Evolutionary conservation across 805 yeast genomes (phyloP), one percentile per base, ranked within the genome.

Genomic region (Candida silvatica): DNA sequence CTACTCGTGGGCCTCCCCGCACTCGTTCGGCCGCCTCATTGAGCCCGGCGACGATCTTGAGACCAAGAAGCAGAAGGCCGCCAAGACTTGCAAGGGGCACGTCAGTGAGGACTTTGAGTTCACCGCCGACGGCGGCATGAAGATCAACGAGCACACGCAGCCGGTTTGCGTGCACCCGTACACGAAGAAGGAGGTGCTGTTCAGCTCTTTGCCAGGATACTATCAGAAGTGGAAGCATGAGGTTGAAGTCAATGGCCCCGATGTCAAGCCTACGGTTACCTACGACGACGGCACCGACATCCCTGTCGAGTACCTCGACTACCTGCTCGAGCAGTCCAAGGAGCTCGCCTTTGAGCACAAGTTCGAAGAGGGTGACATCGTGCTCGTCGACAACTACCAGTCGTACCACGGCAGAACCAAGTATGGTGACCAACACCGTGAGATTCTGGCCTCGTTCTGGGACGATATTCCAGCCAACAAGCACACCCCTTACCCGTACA

Each of bases 331-430:
- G 14, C 37, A 37, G n/a, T 45, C 54, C 1, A 32, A 35, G 5
- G 43, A 42, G n/a, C 38, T 51, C 7, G 51, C 46, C 34, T 44
- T 40, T 34, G 37, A 42, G 3, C 49, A 51, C 32, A 29, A 30
- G 14, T 49, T 42, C 25, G 42, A 36, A 20, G 46, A 42, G 17
- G 53, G 54, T 2, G 56, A 51, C 23, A 32, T 46, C 20, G 16
- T 51, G 17, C 42, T 44, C 32, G 30, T 49, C 12, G 52, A 49
- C 29, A 51, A 49, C 25, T 49, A 38, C 33, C 43, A 41, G 17
- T 46, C 43, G 5, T 48, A 47, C 28, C 54, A 49, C 30, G 54
- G 53, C 15, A 42, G 53, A 36, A 45, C 45, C 27, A 42, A 50
- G 5, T 48, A 45, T 28, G 40, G 35, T 4, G 38, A 32, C 3